Percentiles rank a stretch among this genome's conserved stretches.
Conservation (phyloP, 169 alveolate species). For the Eimeria tenella region DNA sequence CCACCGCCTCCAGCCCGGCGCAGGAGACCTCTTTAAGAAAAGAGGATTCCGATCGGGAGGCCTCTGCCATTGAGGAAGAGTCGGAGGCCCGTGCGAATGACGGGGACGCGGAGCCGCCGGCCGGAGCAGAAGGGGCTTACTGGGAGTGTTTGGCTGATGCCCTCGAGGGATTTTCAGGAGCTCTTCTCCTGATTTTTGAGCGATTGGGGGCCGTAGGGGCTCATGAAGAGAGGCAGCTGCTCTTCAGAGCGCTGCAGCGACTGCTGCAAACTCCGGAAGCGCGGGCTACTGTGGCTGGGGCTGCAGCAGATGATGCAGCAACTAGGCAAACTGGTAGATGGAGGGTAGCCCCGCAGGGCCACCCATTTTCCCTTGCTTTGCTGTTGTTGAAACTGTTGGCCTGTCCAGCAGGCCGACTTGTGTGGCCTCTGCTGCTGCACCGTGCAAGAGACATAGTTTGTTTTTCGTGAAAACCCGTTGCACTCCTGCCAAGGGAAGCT, state of each 20-base stretch:
- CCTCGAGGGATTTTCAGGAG: constrained; percentile 45
- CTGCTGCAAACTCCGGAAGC: constrained; percentile 39
- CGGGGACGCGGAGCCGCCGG: not conserved
- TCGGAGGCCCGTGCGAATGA: too few relatives aligned
- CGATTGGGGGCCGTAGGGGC: constrained; percentile 31
- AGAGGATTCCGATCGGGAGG: not conserved
- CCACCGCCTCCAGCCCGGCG: not conserved
- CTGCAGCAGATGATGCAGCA: constrained; percentile 38
- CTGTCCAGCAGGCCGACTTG: constrained; percentile 53
- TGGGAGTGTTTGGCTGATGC: constrained; percentile 54
- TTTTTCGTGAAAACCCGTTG: too few relatives aligned
- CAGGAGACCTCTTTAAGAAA: not conserved
- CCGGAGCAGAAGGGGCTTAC: constrained; percentile 16
- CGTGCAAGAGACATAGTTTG: constrained; percentile 8
- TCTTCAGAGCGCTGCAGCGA: constrained; percentile 28
- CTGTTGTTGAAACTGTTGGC: constrained; percentile 34
- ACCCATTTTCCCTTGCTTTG: not conserved
- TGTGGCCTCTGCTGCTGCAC: constrained; percentile 64
- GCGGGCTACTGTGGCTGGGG: constrained; percentile 41
- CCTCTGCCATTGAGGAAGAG: not conserved
- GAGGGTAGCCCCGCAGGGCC: not conserved
- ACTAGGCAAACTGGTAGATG: not conserved
- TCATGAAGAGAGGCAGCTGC: constrained; percentile 51
- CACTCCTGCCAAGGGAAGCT: too few relatives aligned
- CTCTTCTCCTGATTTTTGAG: not conserved